Evolutionary conservation across 345 rosid species (phyloP).

Genomic region (Eucalyptus marginata): DNA sequence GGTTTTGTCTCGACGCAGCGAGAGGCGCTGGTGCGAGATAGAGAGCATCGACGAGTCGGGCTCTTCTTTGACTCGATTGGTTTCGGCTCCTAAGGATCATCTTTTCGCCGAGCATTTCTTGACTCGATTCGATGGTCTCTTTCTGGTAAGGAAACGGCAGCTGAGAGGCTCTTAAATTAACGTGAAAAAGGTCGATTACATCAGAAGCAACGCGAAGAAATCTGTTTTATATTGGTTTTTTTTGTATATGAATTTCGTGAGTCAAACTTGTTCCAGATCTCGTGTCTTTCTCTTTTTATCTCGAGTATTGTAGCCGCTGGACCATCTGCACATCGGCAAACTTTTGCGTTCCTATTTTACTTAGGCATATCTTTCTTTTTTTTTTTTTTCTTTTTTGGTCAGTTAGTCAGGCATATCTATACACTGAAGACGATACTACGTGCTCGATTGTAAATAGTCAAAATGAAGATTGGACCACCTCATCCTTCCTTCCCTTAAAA

Average conservation of each 20-base stretch:
- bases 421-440: too few relatives aligned
- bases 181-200: background rate
- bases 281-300: too few relatives aligned
- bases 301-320: too few relatives aligned
- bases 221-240: background rate
- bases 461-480: too few relatives aligned
- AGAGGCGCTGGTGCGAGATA: background rate
- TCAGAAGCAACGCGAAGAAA: background rate
- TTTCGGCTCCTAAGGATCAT: background rate
- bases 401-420: too few relatives aligned
- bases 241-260: background rate
- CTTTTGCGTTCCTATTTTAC: too few relatives aligned
- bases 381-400: too few relatives aligned
- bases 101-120: background rate
- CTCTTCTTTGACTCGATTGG: background rate
- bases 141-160: background rate
- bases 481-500: too few relatives aligned
- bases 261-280: background rate
- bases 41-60: background rate
- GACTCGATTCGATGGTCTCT: background rate
- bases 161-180: background rate
- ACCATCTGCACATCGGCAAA: too few relatives aligned
- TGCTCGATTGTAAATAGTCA: too few relatives aligned
- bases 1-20: background rate
- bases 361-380: too few relatives aligned